These are phyloP conservation scores for Cochlearia excelsa DNA, from an alignment of 345 rosid genomes.

Conservation along the genomic window DNA sequence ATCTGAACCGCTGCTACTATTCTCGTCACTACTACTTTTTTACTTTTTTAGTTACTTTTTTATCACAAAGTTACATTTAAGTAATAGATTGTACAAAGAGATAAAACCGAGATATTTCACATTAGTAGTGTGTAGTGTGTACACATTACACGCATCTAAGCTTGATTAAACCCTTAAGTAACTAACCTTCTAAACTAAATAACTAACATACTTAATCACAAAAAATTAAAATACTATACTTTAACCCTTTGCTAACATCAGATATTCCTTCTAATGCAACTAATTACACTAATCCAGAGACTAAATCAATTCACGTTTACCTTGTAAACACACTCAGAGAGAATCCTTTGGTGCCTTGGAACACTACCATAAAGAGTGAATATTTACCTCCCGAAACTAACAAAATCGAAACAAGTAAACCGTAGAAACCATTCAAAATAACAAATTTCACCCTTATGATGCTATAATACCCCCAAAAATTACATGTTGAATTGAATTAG, in stretches of 20 bases:
- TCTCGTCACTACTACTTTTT: conserved; percentile 38
- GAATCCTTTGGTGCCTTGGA: conserved; percentile 30
- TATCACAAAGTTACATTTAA: conserved; percentile 6
- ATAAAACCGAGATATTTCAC: not conserved
- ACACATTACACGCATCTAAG: not conserved
- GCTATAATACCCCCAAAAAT: conserved; percentile 7
- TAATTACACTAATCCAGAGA: not conserved
- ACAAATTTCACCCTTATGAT: conserved; percentile 10
- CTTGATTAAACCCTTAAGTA: conserved; percentile 7
- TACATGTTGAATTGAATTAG: conserved; percentile 9
- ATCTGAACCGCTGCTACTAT: conserved; percentile 38
- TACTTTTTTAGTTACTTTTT: not conserved
- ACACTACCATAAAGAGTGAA: not conserved
- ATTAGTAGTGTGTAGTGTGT: not conserved
- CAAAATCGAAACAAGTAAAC: conserved; percentile 2
- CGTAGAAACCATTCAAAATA: not conserved
- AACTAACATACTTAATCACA: not conserved
- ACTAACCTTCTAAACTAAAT: conserved; percentile 3
- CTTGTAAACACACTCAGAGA: conserved; percentile 94
- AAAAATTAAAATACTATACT: no score
- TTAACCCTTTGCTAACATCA: no score
- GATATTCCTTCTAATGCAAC: no score
- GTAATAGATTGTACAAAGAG: not conserved
- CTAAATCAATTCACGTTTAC: conserved; percentile 32
- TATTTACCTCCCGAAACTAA: not conserved